Percentiles rank a stretch among this genome's conserved stretches.
Conservation (phyloP, 2,329 filamentous ascomycete species). For the Tolypocladium pustulatum region DNA sequence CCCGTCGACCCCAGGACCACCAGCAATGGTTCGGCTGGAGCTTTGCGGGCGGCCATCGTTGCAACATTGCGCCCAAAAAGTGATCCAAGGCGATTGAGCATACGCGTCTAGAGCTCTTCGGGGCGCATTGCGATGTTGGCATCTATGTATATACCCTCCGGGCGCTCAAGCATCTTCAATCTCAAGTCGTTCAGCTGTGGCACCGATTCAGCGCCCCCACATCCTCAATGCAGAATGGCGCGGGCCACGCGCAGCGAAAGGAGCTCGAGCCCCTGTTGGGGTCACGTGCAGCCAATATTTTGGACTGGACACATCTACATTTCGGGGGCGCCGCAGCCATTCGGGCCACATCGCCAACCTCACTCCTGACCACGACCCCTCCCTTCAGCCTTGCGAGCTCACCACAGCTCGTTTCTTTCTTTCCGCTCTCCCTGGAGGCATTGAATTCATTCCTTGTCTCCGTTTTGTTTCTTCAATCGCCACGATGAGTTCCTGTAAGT, state of each 20-base stretch:
- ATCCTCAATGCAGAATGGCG: neutral
- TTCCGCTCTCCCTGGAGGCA: constrained; percentile 27
- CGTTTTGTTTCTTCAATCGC: constrained; percentile 16
- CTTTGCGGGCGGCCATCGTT: constrained; percentile 26
- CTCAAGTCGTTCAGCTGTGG: neutral
- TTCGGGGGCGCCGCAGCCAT: constrained; percentile 15
- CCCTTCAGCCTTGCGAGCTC: constrained; percentile 23
- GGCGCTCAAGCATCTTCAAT: too few species aligned
- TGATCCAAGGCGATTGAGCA: constrained; percentile 15
- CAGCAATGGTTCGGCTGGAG: constrained; percentile 53
- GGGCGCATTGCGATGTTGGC: neutral
- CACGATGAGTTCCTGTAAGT: constrained; percentile 49
- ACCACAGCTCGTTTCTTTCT: constrained; percentile 25
- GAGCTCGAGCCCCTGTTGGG: neutral
- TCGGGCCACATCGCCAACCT: constrained; percentile 34
- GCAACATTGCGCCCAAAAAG: constrained; percentile 22
- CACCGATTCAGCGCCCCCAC: constrained; percentile 1
- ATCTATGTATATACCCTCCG: neutral
- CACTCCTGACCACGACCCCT: constrained; percentile 23
- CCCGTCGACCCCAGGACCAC: constrained; percentile 83
- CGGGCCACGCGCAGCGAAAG: neutral
- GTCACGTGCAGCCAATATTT: constrained; percentile 26
- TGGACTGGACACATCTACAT: constrained; percentile 32
- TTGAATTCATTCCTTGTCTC: constrained; percentile 25
- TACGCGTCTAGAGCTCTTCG: constrained; percentile 5